Evolutionary conservation across 495 filamentous ascomycete genomes (phyloP).

Genomic region (Xanthoparmelia taractica): DNA sequence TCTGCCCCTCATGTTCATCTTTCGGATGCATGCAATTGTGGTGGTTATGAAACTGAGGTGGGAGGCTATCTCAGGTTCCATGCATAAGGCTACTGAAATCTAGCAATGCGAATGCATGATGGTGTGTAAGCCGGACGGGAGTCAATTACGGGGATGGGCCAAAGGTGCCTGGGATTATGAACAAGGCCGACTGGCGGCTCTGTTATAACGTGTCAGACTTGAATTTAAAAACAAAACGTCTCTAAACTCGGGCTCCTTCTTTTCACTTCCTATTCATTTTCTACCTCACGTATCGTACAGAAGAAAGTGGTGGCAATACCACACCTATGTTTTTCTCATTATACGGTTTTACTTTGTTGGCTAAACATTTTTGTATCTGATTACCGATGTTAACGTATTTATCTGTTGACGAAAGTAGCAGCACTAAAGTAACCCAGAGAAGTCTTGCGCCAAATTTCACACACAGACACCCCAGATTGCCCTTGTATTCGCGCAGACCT

Average conservation of each 20-base stretch:
- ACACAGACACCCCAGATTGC: background rate
- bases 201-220: too few species aligned
- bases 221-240: background rate
- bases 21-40: background rate
- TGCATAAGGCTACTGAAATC: background rate
- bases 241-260: background rate
- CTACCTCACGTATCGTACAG: background rate
- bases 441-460: background rate
- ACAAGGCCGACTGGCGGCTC: background rate
- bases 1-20: background rate
- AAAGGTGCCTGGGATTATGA: background rate
- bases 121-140: background rate
- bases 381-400: background rate
- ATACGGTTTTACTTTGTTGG: background rate
- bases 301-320: background rate
- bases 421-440: background rate
- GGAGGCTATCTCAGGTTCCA: background rate
- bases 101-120: background rate
- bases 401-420: background rate
- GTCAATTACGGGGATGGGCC: background rate
- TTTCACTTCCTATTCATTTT: background rate
- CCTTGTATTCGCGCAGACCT: background rate
- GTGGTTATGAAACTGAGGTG: background rate
- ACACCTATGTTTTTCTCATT: too few species aligned
- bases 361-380: background rate